phyloP scores from a whole-genome alignment of 176 grass and related monocot genomes.

The Bothriochloa decipiens region DNA sequence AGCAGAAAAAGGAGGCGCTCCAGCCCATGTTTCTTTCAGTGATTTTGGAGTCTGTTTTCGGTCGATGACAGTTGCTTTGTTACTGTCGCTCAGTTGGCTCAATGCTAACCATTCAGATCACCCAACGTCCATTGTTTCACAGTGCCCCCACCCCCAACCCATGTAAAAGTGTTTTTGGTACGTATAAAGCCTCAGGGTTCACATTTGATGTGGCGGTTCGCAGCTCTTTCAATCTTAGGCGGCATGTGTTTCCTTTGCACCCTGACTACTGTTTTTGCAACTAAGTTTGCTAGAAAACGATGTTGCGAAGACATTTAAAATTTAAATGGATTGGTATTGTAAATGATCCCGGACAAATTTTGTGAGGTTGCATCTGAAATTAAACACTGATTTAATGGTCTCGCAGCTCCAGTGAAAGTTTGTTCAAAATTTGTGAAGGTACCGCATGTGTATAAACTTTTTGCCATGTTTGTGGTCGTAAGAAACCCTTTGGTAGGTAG shows the following conservation, averaged over 20 bases:
- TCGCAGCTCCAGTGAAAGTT: not conserved
- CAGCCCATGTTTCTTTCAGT: conserved; percentile 35
- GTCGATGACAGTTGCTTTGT: conserved; percentile 31
- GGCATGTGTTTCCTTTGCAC: not conserved
- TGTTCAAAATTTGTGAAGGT: not conserved
- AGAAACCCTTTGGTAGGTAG: too few relatives aligned
- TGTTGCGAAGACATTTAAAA: not conserved
- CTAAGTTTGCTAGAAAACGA: not conserved
- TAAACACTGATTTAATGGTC: not conserved
- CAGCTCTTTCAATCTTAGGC: not conserved
- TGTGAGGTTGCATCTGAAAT: not conserved
- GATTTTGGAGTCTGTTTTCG: conserved; percentile 18
- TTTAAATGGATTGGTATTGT: not conserved
- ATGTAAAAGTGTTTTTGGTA: conserved; percentile 1
- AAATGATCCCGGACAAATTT: not conserved
- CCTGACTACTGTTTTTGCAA: not conserved
- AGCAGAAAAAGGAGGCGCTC: conserved; percentile 34
- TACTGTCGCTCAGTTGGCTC: conserved; percentile 30
- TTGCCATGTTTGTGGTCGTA: too few relatives aligned
- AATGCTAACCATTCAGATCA: not conserved
- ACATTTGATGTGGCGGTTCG: not conserved
- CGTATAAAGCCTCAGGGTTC: not conserved
- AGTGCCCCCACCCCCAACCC: too few relatives aligned
- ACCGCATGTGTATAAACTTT: too few relatives aligned
- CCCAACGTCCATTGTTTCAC: conserved; percentile 29